Base-by-base conservation (phyloP, 106 monocot species). In the Dioscorea dumetorum region DNA sequence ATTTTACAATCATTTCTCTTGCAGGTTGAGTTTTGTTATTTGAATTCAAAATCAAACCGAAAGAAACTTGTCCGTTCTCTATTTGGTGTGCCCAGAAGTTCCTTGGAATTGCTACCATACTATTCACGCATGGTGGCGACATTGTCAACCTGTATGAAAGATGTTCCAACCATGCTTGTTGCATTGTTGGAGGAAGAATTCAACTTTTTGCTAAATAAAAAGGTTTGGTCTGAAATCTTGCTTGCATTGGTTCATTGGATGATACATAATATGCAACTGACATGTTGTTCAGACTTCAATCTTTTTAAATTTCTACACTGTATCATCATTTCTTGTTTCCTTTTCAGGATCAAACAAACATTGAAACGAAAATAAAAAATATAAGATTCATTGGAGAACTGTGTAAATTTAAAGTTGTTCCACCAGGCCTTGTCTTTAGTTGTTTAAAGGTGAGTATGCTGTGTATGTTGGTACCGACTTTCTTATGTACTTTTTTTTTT, bases 331-430 rank as follows among this genome's bases (percentile, higher is more conserved):
- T 22, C 60, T 24, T 17, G 66, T 59, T 0, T 65, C 50, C 15
- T 33, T 74, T 86, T 70, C 82, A 97, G 97, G 97, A 97, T 77
- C 97, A 97, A 71, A 97, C 83, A 69, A 97, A 97, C 62, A 97
- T 97, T 64, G 97, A 97, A 69, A 92, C 92, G 24, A 97, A 97
- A 70, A 97, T 97, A 85, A 97, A 97, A 76, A 97, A 97, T 69
- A 97, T 92, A 61, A 81, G 97, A 50, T 97, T 97, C 78, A 97
- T 97, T 73, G 97, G 92, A 69, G 97, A 97, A 75, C 78, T 97
- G 4, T 97, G 97, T 82, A 97, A 97, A 75, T 97, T 97, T 61
- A 97, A 87, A 73, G 79, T 97, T 72, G 89, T 89, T 68, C 79
- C 97, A 58, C 33, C 92, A 33, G 74, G 82, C 79, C 84, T 90